Conservation (phyloP, 2,329 filamentous ascomycete genomes). For the Myriosclerotinia curreyana region DNA sequence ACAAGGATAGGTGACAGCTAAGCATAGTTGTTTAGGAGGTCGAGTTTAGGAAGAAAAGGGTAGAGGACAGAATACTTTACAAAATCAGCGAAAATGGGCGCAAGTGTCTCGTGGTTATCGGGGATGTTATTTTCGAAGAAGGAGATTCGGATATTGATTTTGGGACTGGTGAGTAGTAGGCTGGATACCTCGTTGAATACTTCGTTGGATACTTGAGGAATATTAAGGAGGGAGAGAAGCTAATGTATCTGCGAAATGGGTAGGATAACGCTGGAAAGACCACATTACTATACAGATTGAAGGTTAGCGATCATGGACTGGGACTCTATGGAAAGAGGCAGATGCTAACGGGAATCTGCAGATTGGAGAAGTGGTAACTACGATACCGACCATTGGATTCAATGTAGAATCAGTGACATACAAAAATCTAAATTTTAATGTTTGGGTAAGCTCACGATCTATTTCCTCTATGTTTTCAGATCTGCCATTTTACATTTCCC, state of each 20-base stretch:
- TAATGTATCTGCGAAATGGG: constrained; percentile 15
- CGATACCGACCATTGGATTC: constrained; percentile 98
- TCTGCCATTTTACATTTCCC: constrained; percentile 1
- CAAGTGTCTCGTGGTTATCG: constrained; percentile 67
- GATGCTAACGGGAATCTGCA: constrained; percentile 42
- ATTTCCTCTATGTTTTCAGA: background rate
- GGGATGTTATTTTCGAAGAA: constrained; percentile 85
- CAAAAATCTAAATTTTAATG: constrained; percentile 97
- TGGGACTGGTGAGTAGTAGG: constrained; percentile 71
- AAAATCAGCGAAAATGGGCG: constrained; percentile 50
- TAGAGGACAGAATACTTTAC: background rate
- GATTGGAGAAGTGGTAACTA: constrained; percentile 98
- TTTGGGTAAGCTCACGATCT: constrained; percentile 67
- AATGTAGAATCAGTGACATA: constrained; percentile 99
- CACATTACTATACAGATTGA: constrained; percentile 90
- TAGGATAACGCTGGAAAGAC: constrained; percentile 99
- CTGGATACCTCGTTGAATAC: background rate
- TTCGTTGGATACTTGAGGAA: constrained; percentile 8
- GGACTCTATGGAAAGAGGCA: background rate
- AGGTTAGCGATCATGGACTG: constrained; percentile 53
- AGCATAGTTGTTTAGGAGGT: constrained; percentile 18
- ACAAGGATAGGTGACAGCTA: constrained; percentile 21
- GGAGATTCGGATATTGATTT: constrained; percentile 93
- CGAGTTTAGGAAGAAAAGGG: constrained; percentile 7
- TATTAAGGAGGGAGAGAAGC: constrained; percentile 14